These are phyloP conservation scores for Craspedostauros australis DNA, from an alignment of 108 stramenopile species.

Conservation along the genomic window DNA sequence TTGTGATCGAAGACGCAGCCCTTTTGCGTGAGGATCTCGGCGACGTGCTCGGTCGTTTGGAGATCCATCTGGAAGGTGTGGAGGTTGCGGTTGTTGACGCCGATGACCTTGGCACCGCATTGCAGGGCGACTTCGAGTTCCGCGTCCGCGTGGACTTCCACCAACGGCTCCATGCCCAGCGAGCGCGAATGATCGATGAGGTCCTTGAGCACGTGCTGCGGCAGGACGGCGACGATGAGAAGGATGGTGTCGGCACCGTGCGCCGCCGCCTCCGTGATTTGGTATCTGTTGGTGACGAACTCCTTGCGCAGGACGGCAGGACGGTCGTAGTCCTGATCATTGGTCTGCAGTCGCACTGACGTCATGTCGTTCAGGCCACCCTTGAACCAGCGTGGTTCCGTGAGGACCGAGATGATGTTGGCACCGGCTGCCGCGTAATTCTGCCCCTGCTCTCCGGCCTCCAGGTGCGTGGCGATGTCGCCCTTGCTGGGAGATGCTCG, in stretches of 20 bases:
- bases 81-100: constrained; percentile 98
- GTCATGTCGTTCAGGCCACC: constrained; percentile 84
- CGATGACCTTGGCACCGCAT: constrained; percentile 90
- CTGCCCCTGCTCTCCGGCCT: constrained; percentile 78
- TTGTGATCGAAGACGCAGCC: constrained; percentile 53
- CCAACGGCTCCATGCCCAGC: constrained; percentile 93
- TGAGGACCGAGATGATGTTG: constrained; percentile 87
- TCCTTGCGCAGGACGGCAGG: constrained; percentile 95
- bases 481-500: constrained; percentile 95
- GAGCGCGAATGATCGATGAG: constrained; percentile 74
- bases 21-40: constrained; percentile 37
- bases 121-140: constrained; percentile 89
- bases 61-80: constrained; percentile 97
- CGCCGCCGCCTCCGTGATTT: constrained; percentile 92
- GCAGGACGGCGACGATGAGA: constrained; percentile 90
- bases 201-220: constrained; percentile 49
- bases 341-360: constrained; percentile 49
- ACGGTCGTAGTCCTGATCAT: constrained; percentile 19
- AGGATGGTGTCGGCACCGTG: constrained; percentile 92
- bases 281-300: constrained; percentile 83
- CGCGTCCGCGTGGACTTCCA: constrained; percentile 87
- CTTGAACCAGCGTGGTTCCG: constrained; percentile 94
- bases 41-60: constrained; percentile 76
- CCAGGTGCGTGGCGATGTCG: constrained; percentile 62
- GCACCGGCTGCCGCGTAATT: constrained; percentile 87